Evolutionary conservation across 2,329 filamentous ascomycete genomes (phyloP).

Genomic region (Botrytis byssoidea): DNA sequence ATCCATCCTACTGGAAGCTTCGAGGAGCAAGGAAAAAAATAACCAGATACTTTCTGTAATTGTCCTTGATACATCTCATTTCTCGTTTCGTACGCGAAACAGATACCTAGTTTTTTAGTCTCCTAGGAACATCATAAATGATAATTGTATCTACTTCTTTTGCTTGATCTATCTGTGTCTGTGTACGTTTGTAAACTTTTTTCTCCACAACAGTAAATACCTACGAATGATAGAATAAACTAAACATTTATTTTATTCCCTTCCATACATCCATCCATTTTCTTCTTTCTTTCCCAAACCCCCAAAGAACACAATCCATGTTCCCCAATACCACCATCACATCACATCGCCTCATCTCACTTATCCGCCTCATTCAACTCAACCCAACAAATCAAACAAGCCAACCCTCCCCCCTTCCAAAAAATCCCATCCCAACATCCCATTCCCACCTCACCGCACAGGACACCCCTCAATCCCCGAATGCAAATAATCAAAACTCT

Average conservation of each 20-base stretch:
- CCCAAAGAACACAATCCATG: no score
- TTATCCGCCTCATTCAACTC: no score
- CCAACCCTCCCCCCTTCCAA: neutral
- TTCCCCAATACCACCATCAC: no score
- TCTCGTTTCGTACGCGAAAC: neutral
- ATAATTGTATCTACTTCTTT: neutral
- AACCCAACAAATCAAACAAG: no score
- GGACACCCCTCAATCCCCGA: neutral
- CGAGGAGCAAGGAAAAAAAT: no score
- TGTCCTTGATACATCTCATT: neutral
- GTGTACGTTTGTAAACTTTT: neutral
- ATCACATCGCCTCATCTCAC: no score
- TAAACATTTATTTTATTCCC: no score
- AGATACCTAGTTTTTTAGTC: neutral
- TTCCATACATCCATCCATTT: no score
- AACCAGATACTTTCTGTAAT: neutral
- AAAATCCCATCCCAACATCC: neutral
- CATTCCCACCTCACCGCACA: neutral
- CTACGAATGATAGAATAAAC: no score
- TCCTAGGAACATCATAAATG: neutral
- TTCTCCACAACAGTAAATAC: neutral
- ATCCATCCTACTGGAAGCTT: neutral
- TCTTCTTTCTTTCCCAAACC: no score
- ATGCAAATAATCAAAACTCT: conserved; percentile 13
- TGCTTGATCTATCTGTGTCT: neutral